Percentiles rank a stretch among this genome's conserved stretches.
These are phyloP conservation scores for Sporisorium scitamineum DNA, from an alignment of 1,284 basidiomycete species.

Conservation along the genomic window DNA sequence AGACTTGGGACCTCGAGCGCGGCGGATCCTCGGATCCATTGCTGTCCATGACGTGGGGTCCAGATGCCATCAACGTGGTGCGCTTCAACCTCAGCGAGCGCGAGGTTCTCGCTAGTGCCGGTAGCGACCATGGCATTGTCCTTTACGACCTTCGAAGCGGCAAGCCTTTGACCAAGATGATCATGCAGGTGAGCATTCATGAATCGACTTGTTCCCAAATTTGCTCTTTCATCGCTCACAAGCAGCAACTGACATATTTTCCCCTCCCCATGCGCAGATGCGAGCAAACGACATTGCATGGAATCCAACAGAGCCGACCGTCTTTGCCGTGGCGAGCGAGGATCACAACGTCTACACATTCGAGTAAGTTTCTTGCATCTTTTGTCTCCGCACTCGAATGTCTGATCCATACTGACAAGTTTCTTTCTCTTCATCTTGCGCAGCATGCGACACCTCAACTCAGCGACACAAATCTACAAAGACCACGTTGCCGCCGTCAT, in stretches of 20 bases:
- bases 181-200: slow-evolving; percentile 75
- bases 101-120: slow-evolving; percentile 90
- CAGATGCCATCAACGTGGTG: slow-evolving; percentile 87
- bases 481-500: slow-evolving; percentile 92
- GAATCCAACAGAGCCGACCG: slow-evolving; percentile 95
- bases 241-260: slow-evolving; percentile 70
- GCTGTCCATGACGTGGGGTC: slow-evolving; percentile 69
- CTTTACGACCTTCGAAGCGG: slow-evolving; percentile 96
- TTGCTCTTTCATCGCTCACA: slow-evolving; percentile 65
- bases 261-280: slow-evolving; percentile 63
- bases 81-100: slow-evolving; percentile 94
- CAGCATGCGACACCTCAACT: slow-evolving; percentile 80
- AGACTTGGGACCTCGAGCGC: slow-evolving; percentile 95
- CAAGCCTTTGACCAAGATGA: slow-evolving; percentile 88
- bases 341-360: slow-evolving; percentile 99
- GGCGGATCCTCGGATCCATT: slow-evolving; percentile 76
- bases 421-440: not conserved
- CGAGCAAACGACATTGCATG: slow-evolving; percentile 85
- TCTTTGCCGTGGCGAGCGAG: slow-evolving; percentile 91
- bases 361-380: slow-evolving; percentile 72
- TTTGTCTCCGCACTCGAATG: not conserved
- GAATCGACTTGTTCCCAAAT: not conserved
- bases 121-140: slow-evolving; percentile 93
- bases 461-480: slow-evolving; percentile 94
- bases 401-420: not conserved